Base-by-base conservation (phyloP, 805 yeast species). In the Metschnikowia proteae region DNA sequence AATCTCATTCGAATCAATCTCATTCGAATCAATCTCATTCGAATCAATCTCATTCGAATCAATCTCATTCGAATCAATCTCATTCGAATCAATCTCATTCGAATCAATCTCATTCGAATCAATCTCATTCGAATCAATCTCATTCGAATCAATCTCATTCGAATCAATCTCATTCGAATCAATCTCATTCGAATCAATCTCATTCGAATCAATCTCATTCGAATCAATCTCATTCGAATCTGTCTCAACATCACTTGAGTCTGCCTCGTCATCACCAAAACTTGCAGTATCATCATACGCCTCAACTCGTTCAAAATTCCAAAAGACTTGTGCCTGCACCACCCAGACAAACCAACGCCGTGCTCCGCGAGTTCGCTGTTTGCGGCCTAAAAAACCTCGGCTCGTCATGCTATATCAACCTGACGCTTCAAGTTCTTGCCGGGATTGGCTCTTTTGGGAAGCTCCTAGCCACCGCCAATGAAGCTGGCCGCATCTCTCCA, bases 341-440 rank as follows among this genome's bases (percentile, higher is more conserved):
- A 25, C 29, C 5, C 26, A 4, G 10, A 28, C 39, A 37, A 31
- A 11, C 33, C 6, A 38, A 38, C 41, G 23, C 40, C 11, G 8
- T 31, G 5, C 43, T 53, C 73, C 75, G 74, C 11, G 66, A 78
- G 7, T 62, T 73, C 43, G 70, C 79, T 1, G 71, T 82, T 11
- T 82, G 86, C 46, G 88, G 91, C 0, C 63, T 86, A 45, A 68
- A 78, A 51, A 86, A 86, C 59, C 70, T 79, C 65, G 89, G 90
- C 0, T 83, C 83, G 37, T 83, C 91, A 0, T 86, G 95, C 58
- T 86, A 86, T 60, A 81, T 86, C 49, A 86, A 86, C 59, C 79
- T 86, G 60, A 82, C 86, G 71, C 61, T 86, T 9, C 95, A 86
- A 62, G 77, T 88, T 52, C 61, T 86, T 5, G 83, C 83, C 63